Conservation (phyloP, 2,329 filamentous ascomycete genomes). For the Trichoderma koningiopsis region DNA sequence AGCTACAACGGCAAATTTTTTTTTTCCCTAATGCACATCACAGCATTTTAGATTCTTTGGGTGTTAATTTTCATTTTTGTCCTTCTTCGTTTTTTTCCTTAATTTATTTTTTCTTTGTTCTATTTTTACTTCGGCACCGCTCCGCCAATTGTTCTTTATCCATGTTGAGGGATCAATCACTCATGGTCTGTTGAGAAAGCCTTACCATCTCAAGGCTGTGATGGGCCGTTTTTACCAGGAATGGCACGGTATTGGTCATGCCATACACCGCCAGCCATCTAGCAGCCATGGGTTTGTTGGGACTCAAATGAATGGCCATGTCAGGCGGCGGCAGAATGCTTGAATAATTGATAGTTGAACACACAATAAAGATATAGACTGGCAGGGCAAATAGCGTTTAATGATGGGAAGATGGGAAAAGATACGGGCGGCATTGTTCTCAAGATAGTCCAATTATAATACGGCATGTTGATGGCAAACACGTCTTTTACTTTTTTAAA, state of each 20-base stretch:
- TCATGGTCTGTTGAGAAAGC: not conserved
- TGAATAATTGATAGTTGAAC: constrained; percentile 36
- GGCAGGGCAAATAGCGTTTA: constrained; percentile 27
- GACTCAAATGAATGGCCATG: constrained; percentile 2
- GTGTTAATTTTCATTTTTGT: constrained; percentile 32
- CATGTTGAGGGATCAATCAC: not conserved
- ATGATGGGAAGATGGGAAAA: constrained; percentile 23
- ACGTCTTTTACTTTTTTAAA: not conserved
- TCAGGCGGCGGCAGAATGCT: constrained; percentile 27
- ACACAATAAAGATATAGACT: constrained; percentile 31
- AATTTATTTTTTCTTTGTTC: constrained; percentile 28
- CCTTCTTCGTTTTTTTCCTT: constrained; percentile 31
- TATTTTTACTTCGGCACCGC: not conserved
- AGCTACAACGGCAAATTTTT: constrained; percentile 7
- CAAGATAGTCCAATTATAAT: constrained; percentile 24
- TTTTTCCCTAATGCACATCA: constrained; percentile 1
- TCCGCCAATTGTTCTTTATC: not conserved
- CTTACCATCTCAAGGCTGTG: not conserved
- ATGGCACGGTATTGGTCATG: not conserved
- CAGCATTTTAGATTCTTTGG: constrained; percentile 13
- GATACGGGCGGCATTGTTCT: constrained; percentile 23
- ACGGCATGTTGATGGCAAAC: constrained; percentile 16
- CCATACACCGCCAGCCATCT: not conserved
- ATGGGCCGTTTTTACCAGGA: not conserved
- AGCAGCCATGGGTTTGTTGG: not conserved